phyloP scores from a whole-genome alignment of 1,284 basidiomycete genomes.

The Leccinum huronense region DNA sequence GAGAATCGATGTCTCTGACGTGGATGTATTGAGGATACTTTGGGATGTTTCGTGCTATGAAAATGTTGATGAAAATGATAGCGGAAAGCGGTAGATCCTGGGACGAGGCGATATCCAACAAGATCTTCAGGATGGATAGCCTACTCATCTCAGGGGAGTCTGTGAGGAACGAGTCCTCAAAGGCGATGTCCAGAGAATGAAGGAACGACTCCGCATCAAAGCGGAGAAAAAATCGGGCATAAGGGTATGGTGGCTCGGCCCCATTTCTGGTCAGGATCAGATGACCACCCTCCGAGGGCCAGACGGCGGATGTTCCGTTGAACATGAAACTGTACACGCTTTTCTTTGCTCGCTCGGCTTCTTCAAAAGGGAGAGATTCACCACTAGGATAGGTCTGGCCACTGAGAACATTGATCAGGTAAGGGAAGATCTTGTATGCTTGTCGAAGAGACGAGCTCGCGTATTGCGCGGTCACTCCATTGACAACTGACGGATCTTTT shows the following conservation, averaged over 20 bases:
- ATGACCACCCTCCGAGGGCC: constrained; percentile 76
- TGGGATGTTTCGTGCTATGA: constrained; percentile 93
- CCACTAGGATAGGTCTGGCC: constrained; percentile 88
- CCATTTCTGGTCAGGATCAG: constrained; percentile 72
- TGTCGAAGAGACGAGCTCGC: constrained; percentile 49
- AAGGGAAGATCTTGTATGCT: constrained; percentile 92
- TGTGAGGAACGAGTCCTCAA: constrained; percentile 91
- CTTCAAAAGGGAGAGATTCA: constrained; percentile 57
- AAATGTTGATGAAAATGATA: constrained; percentile 87
- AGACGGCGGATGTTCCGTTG: constrained; percentile 74
- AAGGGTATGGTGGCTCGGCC: constrained; percentile 83
- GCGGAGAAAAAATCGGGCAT: constrained; percentile 77
- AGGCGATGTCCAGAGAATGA: constrained; percentile 91
- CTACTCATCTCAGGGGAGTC: constrained; percentile 67
- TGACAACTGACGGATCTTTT: constrained; percentile 8
- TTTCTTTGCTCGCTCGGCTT: constrained; percentile 63
- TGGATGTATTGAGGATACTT: constrained; percentile 92
- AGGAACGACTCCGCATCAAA: constrained; percentile 96
- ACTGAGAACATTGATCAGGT: constrained; percentile 83
- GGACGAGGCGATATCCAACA: constrained; percentile 76
- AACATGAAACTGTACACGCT: constrained; percentile 83
- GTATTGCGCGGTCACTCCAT: constrained; percentile 26
- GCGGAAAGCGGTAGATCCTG: constrained; percentile 59
- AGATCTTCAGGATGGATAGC: constrained; percentile 80
- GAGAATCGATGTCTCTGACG: constrained; percentile 31